Base-by-base conservation (phyloP, 169 alveolate genomes). In the Toxoplasma gondii region DNA sequence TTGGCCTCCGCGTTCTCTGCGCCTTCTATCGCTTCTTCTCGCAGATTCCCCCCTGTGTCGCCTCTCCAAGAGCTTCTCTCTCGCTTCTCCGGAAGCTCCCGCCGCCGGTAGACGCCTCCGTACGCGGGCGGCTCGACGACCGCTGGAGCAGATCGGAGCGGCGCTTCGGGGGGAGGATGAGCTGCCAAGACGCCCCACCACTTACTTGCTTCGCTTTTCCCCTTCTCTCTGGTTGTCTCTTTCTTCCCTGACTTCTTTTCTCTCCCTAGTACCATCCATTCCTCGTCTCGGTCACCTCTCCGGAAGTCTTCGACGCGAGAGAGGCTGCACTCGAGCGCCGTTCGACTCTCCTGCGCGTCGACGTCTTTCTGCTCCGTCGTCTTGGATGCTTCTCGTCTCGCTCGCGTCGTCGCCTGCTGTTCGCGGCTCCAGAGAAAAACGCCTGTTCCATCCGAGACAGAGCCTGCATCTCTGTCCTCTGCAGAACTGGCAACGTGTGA, bases 141-240 rank as follows among this genome's bases (percentile, higher is more conserved):
- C 24, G 27, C 45, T 12, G 84, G 44, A 16, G 44, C 43, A 74
- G 84, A n/a, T 41, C 44, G 49, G 5, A 16, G 5, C 84, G 0
- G 39, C 84, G 4, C 84, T n/a, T 12, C 43, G 41, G 84, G 41
- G 39, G 41, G 84, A 17, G 44, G 84, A 17, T 22, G 84, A 16
- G 84, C 84, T 9, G 84, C 45, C 84, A 74, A 31, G 49, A 74
- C 84, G n/a, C 84, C 43, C 84, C 84, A 74, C 84, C 84, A 74
- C 43, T 31, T 41, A 16, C n/a, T 44, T 16, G 17, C 24, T 36
- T 74, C 45, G 49, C 43, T 41, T n/a, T 74, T 31, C 84, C 1
- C 45, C 44, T 7, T 2, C 84, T 36, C 43, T 16, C 43, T 17
- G n/a, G 24, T 64, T 31, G 74, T 27, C 22, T 27, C 74, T 16